Evolutionary conservation across 2,329 filamentous ascomycete species (phyloP).

Genomic region (Alternaria gaisen): DNA sequence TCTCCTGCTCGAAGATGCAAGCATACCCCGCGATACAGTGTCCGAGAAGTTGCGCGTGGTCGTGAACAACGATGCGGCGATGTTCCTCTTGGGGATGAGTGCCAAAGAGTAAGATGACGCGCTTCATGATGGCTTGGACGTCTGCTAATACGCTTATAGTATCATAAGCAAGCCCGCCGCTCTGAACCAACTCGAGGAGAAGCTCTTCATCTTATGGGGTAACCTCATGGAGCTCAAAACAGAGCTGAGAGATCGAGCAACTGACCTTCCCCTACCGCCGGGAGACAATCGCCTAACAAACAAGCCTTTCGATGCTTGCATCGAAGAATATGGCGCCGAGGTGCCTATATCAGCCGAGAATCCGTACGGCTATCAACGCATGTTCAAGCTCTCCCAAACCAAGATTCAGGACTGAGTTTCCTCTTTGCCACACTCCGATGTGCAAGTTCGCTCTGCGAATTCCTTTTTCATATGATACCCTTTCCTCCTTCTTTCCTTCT

Average conservation of each 20-base stretch:
- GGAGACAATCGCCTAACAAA: conserved; percentile 47
- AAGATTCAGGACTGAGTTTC: conserved; percentile 22
- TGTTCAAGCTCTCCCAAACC: conserved; percentile 35
- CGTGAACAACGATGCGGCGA: conserved; percentile 66
- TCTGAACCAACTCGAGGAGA: conserved; percentile 69
- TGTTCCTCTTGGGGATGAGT: conserved; percentile 64
- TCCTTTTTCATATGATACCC: not conserved
- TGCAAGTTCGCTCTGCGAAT: not conserved
- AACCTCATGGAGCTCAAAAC: conserved; percentile 68
- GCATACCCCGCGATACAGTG: conserved; percentile 36
- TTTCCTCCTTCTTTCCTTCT: not conserved
- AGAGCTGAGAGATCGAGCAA: conserved; percentile 64
- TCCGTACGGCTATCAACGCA: conserved; percentile 33
- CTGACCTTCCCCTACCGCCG: conserved; percentile 34
- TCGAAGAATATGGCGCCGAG: conserved; percentile 38
- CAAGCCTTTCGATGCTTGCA: conserved; percentile 53
- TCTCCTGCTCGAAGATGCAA: conserved; percentile 77
- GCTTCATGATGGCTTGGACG: not conserved
- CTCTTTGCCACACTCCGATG: not conserved
- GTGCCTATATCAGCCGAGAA: conserved; percentile 22
- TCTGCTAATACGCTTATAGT: conserved; percentile 50
- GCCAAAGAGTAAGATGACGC: conserved; percentile 61
- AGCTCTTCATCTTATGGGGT: conserved; percentile 83
- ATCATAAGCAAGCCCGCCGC: conserved; percentile 62
- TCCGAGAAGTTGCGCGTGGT: conserved; percentile 67